These are phyloP conservation scores for Phoma sp. DNA, from an alignment of 2,329 filamentous ascomycete species.

Conservation along the genomic window DNA sequence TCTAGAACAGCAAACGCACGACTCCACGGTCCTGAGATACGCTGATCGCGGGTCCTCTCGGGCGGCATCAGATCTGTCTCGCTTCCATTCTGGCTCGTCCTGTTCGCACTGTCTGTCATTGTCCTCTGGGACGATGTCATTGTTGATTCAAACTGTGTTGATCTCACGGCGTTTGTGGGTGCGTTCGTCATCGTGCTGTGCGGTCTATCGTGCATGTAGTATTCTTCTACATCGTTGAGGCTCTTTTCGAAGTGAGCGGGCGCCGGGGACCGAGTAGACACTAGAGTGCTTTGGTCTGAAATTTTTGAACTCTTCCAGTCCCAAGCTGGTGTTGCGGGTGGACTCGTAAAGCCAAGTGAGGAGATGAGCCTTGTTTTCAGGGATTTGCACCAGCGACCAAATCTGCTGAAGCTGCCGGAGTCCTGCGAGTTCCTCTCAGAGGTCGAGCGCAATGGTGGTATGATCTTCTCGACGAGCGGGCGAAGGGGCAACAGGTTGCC, in stretches of 20 bases:
- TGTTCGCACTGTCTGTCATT: neutral
- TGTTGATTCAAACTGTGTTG: neutral
- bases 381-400: neutral
- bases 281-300: neutral
- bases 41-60: slow-evolving; percentile 5
- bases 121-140: neutral
- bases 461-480: slow-evolving; percentile 20
- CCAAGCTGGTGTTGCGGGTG: neutral
- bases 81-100: slow-evolving; percentile 12
- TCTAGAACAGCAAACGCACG: slow-evolving; percentile 19
- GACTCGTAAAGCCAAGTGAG: slow-evolving; percentile 11
- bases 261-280: neutral
- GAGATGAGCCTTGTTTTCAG: slow-evolving; percentile 11
- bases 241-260: neutral
- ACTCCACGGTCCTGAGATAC: slow-evolving; percentile 22
- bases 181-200: slow-evolving; percentile 1
- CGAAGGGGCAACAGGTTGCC: slow-evolving; percentile 26
- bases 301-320: neutral
- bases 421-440: slow-evolving; percentile 6
- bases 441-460: slow-evolving; percentile 16
- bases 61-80: slow-evolving; percentile 14
- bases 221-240: neutral
- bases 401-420: neutral
- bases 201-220: neutral
- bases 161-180: neutral